Evolutionary conservation across 2,329 filamentous ascomycete species (phyloP), one percentile per base, ranked within the genome.

Genomic region (Zymoseptoria tritici): DNA sequence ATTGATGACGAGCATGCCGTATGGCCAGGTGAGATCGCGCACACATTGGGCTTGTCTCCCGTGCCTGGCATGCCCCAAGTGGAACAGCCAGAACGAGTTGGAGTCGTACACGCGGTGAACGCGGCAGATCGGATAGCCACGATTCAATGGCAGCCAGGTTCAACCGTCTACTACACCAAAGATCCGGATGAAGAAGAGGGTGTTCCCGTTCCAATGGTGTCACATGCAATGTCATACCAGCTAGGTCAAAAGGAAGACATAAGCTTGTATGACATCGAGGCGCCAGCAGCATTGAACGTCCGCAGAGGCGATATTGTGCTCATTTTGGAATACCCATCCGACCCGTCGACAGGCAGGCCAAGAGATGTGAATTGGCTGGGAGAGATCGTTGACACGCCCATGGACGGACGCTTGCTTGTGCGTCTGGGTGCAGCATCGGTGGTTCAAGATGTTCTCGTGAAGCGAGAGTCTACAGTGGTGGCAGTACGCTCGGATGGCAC

Each of bases 261-360:
- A 24, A 85, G 82, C 59, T 67, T 85, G 49, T 85, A 85, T 67
- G 83, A 86, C 62, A 78, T 85, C 42, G 75, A 76, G 57, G 77
- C 77, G 2, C 79, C 79, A 42, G 74, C 76, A n/a, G 75, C 75
- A 5, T 64, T 85, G 54, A 78, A 77, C 49, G 76, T 79, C 49
- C 72, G 77, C 49, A 72, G 79, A 60, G 79, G 79, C 7, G 82
- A 85, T 66, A 79, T 83, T 57, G 82, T 84, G 2, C 67, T 84
- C 9, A 68, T 85, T 11, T 75, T 78, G 9, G 36, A 55, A 24
- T 49, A 58, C 1, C 11, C 55, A 8, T 63, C 57, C 19, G 49
- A 16, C 24, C 31, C 52, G 16, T 42, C 46, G 2, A 55, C 49
- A 29, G 29, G 24, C 49, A 22, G 7, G 19, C 54, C 63, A 7